Base-by-base conservation (phyloP, 2,329 filamentous ascomycete species). In the Drechslerella stenobrocha region DNA sequence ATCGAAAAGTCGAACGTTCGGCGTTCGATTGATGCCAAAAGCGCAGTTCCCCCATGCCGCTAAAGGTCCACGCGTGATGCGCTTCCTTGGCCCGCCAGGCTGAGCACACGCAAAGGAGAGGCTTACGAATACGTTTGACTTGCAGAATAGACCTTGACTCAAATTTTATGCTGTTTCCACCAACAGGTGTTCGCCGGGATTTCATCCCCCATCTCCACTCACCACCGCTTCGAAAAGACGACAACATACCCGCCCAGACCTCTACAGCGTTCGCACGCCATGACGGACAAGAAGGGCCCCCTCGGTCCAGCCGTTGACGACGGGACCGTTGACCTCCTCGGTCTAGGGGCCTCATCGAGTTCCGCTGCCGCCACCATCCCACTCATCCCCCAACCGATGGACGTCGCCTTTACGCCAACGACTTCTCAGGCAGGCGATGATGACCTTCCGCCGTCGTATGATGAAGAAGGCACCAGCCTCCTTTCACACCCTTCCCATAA, bases 101-200 rank as follows among this genome's bases (percentile, higher is more conserved):
- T n/a, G n/a, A n/a, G n/a, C n/a, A n/a, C n/a, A n/a, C n/a, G n/a
- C n/a, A n/a, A n/a, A n/a, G n/a, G n/a, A n/a, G n/a, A 22, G 48
- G 61, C 61, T 66, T 58, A 66, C 61, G 61, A 65, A 65, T 64
- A 24, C 58, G 18, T 48, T 26, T n/a, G n/a, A n/a, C 15, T 28
- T n/a, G 15, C 24, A 37, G n/a, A n/a, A n/a, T n/a, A n/a, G n/a
- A n/a, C n/a, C n/a, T n/a, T n/a, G n/a, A n/a, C n/a, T n/a, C n/a
- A n/a, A n/a, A n/a, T n/a, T n/a, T n/a, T n/a, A n/a, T n/a, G n/a
- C n/a, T n/a, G n/a, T n/a, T n/a, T n/a, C n/a, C n/a, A n/a, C n/a
- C n/a, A n/a, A n/a, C n/a, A n/a, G n/a, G n/a, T n/a, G n/a, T n/a
- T n/a, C n/a, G n/a, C n/a, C n/a, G n/a, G n/a, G n/a, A n/a, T n/a